Base-by-base conservation (phyloP, 345 rosid species). In the Syzygium aromaticum region DNA sequence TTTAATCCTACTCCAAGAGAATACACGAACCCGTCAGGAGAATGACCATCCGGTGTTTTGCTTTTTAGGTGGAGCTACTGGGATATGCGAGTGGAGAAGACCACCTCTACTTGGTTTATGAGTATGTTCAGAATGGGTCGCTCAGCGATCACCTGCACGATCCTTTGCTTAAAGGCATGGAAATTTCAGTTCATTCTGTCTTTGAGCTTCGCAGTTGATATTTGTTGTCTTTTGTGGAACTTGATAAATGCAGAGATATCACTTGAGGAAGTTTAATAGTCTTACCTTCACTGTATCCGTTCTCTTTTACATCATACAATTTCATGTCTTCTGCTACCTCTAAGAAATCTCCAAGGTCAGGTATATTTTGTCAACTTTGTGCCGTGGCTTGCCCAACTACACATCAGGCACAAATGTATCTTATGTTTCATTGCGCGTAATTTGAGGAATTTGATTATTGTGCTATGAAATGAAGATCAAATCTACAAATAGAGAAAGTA, bases 1-100 rank as follows among this genome's bases (percentile, higher is more conserved):
- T 73, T 33, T 61, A 33, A 59, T 59, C 52, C 7, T 40, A 40
- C 25, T n/a, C 52, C 51, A 9, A 40, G 14, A 46, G 22, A 17
- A 51, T 9, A 21, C 54, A 30, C 6, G 16, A 43, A 57, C 61
- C 56, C n/a, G 51, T 22, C 25, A 3, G 27, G 46, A 30, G 17
- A 53, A 28, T 84, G 61, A 53, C 56, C 57, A 23, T 84, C 23
- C 53, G 33, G 22, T 19, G 83, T 40, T 9, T 84, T 7, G 5
- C 80, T 84, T 78, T 57, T 30, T 77, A 95, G 97, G 97, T 95
- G 86, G 96, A 94, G 89, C 89, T 95, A 38, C 67, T 94, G 77
- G 97, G 97, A 11, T 94, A 89, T 86, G 94, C 97, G 27, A 89
- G 93, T 84, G 95, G 94, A 22, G 94, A 95, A 13, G 95, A 94